Evolutionary conservation across 2,329 filamentous ascomycete genomes (phyloP).

Genomic region (Neophaeococcomyces aloes): DNA sequence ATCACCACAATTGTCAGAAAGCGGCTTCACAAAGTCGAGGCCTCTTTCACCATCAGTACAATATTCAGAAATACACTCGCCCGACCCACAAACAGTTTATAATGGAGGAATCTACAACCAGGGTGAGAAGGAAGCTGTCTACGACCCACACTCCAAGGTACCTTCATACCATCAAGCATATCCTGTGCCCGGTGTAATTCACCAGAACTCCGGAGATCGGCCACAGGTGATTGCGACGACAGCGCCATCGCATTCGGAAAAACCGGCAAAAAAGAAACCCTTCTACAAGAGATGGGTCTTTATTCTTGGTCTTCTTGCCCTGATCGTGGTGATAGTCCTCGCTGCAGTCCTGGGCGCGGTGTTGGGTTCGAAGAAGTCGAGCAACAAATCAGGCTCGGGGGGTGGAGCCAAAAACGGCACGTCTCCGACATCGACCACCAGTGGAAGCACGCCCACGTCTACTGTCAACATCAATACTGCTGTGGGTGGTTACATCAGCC

Average conservation of each 20-base stretch:
- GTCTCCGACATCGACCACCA: not conserved
- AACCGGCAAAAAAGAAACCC: not conserved
- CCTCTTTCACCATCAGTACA: slow-evolving; percentile 7
- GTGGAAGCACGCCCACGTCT: not conserved
- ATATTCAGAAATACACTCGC: slow-evolving; percentile 7
- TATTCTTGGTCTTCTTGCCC: not conserved
- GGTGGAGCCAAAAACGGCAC: not conserved
- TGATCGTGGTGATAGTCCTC: slow-evolving; percentile 4
- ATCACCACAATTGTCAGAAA: slow-evolving; percentile 2
- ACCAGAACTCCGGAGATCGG: slow-evolving; percentile 6
- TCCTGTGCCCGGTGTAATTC: slow-evolving; percentile 1
- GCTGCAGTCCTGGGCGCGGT: slow-evolving; percentile 4
- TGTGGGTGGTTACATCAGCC: slow-evolving; percentile 17
- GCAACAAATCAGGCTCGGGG: not conserved
- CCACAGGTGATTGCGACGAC: not conserved
- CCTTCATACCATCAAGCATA: slow-evolving; percentile 6
- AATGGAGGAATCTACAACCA: not conserved
- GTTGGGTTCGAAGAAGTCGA: slow-evolving; percentile 5
- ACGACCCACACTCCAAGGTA: slow-evolving; percentile 1
- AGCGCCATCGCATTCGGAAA: not conserved
- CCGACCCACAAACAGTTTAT: slow-evolving; percentile 1
- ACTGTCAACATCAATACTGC: not conserved
- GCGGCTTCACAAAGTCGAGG: slow-evolving; percentile 3
- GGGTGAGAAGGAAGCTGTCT: slow-evolving; percentile 7
- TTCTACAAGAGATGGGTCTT: slow-evolving; percentile 8